Base-by-base conservation (phyloP, 1,284 basidiomycete species). In the Phylloboletellus chloephorus region DNA sequence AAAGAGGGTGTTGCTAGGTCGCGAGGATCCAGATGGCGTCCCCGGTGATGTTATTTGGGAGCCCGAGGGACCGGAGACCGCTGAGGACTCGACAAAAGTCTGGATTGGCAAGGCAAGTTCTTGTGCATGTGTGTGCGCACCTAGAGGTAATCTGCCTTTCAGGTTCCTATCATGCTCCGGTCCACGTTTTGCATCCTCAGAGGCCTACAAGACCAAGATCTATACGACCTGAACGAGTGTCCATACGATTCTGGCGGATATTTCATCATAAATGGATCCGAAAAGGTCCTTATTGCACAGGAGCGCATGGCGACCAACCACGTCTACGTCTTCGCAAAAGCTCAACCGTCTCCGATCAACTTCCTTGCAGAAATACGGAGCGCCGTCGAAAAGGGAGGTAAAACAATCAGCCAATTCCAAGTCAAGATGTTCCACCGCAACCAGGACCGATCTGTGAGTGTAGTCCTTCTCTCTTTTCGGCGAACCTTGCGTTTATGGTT, bases 301-400 rank as follows among this genome's bases (percentile, higher is more conserved):
- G 95, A 99, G 66, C 82, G 96, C 39, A 98, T 98, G 94, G 95
- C 96, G 7, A 95, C 93, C 29, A 99, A 99, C 67, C 94, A 97
- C 58, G 96, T 99, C 55, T 99, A 98, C 64, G 94, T 98, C 44
- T 99, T 99, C 63, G 92, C 94, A 45, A 98, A 98, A 66, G 91
- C 91, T 0, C 89, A 97, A 44, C 96, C 96, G 2, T 94, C 92
- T 5, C 91, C 94, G 7, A 90, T 97, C 61, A 95, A 86, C 51
- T 97, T 92, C 67, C 77, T 98, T 36, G 93, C 95, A 26, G 95
- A 98, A 65, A 97, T 99, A 64, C 87, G 96, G 52, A 94, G 89
- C 66, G 94, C 94, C 10, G 92, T 98, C 23, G 96, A 98, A 66
- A 96, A 93, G 64, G 94, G 95, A 48, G 96, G 96, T 43, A 98